phyloP scores from a whole-genome alignment of 2,329 filamentous ascomycete species.

The Trichoderma endophyticum region DNA sequence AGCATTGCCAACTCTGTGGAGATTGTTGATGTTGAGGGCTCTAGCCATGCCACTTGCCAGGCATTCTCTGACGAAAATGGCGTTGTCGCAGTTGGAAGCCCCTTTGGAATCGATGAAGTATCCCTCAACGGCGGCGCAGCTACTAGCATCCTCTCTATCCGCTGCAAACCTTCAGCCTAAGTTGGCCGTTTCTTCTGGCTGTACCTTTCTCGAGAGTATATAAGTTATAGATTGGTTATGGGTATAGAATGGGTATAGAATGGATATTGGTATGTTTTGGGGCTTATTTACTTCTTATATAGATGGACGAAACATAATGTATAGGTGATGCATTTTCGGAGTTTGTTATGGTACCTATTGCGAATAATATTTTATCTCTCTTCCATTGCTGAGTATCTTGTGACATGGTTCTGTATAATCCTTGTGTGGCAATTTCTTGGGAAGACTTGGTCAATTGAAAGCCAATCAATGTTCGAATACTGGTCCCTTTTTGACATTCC shows the following conservation, averaged over 20 bases:
- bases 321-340: neutral
- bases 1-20: neutral
- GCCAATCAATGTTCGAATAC: too few relatives aligned
- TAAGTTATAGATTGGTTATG: neutral
- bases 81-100: neutral
- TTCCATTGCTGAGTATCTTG: fast-evolving
- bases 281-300: neutral
- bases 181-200: neutral
- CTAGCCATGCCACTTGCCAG: neutral
- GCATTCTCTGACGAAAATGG: neutral
- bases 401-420: neutral
- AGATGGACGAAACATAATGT: neutral
- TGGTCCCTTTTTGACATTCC: neutral
- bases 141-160: neutral
- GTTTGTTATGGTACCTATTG: neutral
- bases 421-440: neutral
- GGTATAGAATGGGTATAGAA: neutral
- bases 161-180: neutral
- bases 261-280: neutral
- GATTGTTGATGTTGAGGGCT: neutral
- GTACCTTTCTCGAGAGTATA: neutral
- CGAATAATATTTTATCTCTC: neutral
- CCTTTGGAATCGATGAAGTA: neutral
- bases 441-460: neutral
- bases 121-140: neutral